A percentile compares a stretch with the other conserved stretches of the same genome.
phyloP scores from a whole-genome alignment of 2,329 filamentous ascomycete genomes.

The Arthrobotrys sinensis region DNA sequence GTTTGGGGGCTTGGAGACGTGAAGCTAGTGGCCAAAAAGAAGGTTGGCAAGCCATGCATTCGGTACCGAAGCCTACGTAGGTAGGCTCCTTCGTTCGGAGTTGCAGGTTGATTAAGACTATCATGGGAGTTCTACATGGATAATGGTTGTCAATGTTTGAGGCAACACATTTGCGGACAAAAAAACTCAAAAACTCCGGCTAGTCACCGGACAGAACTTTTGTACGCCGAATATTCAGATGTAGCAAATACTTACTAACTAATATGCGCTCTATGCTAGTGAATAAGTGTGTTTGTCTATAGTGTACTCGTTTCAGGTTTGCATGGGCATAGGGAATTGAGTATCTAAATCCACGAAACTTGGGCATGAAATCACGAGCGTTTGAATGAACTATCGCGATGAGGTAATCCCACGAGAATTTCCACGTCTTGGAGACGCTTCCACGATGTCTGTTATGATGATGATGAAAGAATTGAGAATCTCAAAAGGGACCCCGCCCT shows the following conservation, averaged over 20 bases:
- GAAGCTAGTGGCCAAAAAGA: slow-evolving; percentile 33
- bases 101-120: slow-evolving; percentile 43
- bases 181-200: neutral
- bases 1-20: slow-evolving; percentile 28
- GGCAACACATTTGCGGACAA: slow-evolving; percentile 8
- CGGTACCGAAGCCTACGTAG: slow-evolving; percentile 49
- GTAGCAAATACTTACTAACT: slow-evolving; percentile 8
- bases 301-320: slow-evolving; percentile 38
- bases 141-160: slow-evolving; percentile 9
- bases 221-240: neutral
- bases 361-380: neutral
- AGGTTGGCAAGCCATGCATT: slow-evolving; percentile 44
- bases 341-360: neutral
- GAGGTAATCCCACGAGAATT: slow-evolving; percentile 4
- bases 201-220: slow-evolving; percentile 6
- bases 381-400: neutral
- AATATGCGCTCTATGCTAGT: neutral
- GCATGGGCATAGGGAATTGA: neutral
- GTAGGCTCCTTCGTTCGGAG: slow-evolving; percentile 3
- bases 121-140: slow-evolving; percentile 40
- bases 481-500: neutral
- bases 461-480: slow-evolving; percentile 18
- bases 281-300: slow-evolving; percentile 30
- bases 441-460: neutral
- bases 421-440: neutral